A percentile compares a stretch with the other conserved stretches of the same genome.
phyloP scores from a whole-genome alignment of 257 asterid species.

The Echium plantagineum region DNA sequence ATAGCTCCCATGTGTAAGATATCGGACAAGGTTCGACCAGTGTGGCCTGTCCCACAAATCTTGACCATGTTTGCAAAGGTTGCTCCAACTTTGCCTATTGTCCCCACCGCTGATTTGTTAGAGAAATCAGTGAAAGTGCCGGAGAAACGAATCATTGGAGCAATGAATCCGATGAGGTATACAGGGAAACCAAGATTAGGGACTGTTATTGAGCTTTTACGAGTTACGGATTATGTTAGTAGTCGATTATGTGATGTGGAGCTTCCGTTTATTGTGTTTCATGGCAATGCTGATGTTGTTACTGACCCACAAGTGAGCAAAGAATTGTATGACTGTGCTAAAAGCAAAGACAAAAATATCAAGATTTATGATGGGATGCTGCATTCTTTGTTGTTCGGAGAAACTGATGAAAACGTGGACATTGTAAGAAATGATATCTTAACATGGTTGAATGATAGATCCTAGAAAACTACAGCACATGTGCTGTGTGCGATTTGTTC shows the following conservation, averaged over 20 bases:
- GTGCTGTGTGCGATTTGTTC: background rate
- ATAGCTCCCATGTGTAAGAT: conserved; percentile 83
- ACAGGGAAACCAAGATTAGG: conserved; percentile 76
- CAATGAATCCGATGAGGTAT: conserved; percentile 61
- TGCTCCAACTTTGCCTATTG: conserved; percentile 59
- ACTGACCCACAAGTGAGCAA: conserved; percentile 83
- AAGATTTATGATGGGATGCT: conserved; percentile 84
- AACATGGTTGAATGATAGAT: conserved; percentile 50
- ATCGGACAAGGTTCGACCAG: conserved; percentile 65
- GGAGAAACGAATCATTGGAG: conserved; percentile 41
- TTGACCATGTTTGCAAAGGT: conserved; percentile 39
- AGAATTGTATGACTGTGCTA: conserved; percentile 58
- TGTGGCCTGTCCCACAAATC: conserved; percentile 69
- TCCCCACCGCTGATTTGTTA: conserved; percentile 70
- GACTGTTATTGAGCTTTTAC: conserved; percentile 59
- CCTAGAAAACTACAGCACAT: conserved; percentile 1
- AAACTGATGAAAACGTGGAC: conserved; percentile 73
- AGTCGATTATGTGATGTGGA: conserved; percentile 44
- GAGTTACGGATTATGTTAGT: conserved; percentile 59
- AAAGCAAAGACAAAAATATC: conserved; percentile 61
- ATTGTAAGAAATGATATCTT: conserved; percentile 53
- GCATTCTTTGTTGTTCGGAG: conserved; percentile 89
- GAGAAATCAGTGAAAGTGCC: conserved; percentile 73
- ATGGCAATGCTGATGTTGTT: conserved; percentile 75
- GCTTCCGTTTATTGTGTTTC: conserved; percentile 60